Percentiles rank a stretch among this genome's conserved stretches.
phyloP scores from a whole-genome alignment of 225 moss, liverwort and hornwort species.

The Pleurozium schreberi region DNA sequence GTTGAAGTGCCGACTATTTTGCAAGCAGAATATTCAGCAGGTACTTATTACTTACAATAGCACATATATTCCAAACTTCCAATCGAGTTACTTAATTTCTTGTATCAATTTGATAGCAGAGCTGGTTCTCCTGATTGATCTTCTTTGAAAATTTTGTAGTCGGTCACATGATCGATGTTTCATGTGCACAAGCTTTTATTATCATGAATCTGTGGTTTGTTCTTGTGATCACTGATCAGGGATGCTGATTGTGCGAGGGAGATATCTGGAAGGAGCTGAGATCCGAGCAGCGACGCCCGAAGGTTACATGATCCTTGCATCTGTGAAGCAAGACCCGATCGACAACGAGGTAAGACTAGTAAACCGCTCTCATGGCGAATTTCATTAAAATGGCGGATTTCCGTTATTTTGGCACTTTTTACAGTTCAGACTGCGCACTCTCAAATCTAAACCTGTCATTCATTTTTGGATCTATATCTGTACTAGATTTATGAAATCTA shows the following conservation, averaged over 20 bases:
- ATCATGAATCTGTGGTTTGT: background rate
- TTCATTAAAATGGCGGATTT: too few species aligned
- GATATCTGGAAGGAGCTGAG: slow-evolving; percentile 5
- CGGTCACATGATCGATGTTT: background rate
- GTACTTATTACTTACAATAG: background rate
- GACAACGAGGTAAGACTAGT: background rate
- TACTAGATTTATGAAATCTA: too few species aligned
- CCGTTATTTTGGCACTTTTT: too few species aligned
- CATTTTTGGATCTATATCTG: too few species aligned
- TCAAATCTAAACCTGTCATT: too few species aligned
- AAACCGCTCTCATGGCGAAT: too few species aligned
- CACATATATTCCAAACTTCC: background rate
- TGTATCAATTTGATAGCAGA: too few species aligned
- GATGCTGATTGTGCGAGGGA: background rate
- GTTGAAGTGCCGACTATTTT: background rate
- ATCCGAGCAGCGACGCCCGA: slow-evolving; percentile 6
- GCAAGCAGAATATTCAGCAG: slow-evolving; percentile 7
- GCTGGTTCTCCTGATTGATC: background rate
- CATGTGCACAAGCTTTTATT: too few species aligned
- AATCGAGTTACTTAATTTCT: background rate
- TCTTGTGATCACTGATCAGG: background rate
- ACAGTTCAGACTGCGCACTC: too few species aligned
- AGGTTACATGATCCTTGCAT: background rate
- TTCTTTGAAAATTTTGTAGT: background rate
- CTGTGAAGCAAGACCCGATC: background rate